Conservation (phyloP, 129 eudicot genomes). For the Centaurea solstitialis region DNA sequence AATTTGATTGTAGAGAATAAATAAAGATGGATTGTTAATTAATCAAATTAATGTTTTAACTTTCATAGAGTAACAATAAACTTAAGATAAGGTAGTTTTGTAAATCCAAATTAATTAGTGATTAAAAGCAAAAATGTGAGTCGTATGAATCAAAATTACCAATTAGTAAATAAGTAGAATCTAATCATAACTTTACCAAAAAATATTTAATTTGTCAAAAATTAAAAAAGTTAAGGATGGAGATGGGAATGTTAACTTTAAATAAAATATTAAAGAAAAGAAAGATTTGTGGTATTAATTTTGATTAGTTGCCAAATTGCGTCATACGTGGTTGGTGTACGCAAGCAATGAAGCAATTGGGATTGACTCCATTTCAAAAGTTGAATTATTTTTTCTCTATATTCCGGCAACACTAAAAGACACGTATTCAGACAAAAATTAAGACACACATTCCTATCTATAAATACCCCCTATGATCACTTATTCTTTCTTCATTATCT, state of each 20-base stretch:
- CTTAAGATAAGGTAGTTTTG: background rate
- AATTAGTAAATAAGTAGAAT: background rate
- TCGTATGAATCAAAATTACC: background rate
- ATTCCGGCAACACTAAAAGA: constrained; percentile 16
- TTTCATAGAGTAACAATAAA: too few relatives aligned
- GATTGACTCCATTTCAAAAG: constrained; percentile 20
- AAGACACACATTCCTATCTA: background rate
- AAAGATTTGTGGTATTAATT: constrained; percentile 12
- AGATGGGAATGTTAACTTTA: background rate
- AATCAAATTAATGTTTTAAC: too few relatives aligned
- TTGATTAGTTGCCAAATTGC: constrained; percentile 1
- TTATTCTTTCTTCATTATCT: constrained; percentile 16
- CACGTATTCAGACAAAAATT: constrained; percentile 13
- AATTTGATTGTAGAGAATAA: too few relatives aligned
- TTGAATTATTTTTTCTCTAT: constrained; percentile 1
- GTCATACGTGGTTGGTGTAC: constrained; percentile 16
- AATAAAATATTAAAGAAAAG: too few relatives aligned
- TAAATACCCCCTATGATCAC: constrained; percentile 7
- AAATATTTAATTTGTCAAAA: background rate
- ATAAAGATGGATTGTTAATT: too few relatives aligned
- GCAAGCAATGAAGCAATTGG: constrained; percentile 40
- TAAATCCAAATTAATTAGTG: background rate
- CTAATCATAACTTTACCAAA: background rate
- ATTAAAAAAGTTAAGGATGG: background rate
- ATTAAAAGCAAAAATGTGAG: background rate